Conservation (phyloP, 805 yeast genomes). For the Candida silvicultrix region DNA sequence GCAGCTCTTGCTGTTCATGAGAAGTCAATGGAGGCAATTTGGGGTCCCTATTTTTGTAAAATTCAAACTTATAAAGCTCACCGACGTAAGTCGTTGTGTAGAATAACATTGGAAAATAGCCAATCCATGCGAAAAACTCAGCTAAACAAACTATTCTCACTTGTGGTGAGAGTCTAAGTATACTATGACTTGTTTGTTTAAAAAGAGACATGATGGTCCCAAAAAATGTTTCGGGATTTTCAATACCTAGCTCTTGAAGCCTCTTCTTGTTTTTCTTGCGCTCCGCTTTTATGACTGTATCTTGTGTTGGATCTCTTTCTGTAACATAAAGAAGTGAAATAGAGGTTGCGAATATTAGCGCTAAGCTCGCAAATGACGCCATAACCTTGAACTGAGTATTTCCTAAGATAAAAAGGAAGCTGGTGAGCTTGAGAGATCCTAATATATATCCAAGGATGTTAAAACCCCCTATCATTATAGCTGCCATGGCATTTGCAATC, state of each 20-base stretch:
- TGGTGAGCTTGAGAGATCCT: conserved; percentile 40
- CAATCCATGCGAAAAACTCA: conserved; percentile 63
- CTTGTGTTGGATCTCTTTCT: conserved; percentile 44
- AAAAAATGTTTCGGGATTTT: conserved; percentile 17
- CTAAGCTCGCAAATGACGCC: conserved; percentile 32
- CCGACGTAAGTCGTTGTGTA: conserved; percentile 64
- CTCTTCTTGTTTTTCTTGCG: conserved; percentile 27
- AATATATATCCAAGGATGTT: conserved; percentile 51
- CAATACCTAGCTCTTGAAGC: conserved; percentile 30
- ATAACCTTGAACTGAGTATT: conserved; percentile 46
- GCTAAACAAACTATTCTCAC: conserved; percentile 45
- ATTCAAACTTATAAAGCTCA: conserved; percentile 42
- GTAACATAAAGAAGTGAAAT: conserved; percentile 25
- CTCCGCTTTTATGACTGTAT: conserved; percentile 32
- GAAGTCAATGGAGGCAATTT: conserved; percentile 28
- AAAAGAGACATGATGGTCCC: conserved; percentile 16
- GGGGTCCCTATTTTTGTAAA: conserved; percentile 28
- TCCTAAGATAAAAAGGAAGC: conserved; percentile 33
- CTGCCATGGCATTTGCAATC: conserved; percentile 61
- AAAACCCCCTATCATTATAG: conserved; percentile 54
- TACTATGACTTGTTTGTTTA: conserved; percentile 30
- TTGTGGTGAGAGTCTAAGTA: conserved; percentile 40
- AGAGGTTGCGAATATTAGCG: conserved; percentile 34
- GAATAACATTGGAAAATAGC: conserved; percentile 60
- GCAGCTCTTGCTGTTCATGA: conserved; percentile 27